phyloP scores from a whole-genome alignment of 2,329 filamentous ascomycete species.

The Penicillium sp. region DNA sequence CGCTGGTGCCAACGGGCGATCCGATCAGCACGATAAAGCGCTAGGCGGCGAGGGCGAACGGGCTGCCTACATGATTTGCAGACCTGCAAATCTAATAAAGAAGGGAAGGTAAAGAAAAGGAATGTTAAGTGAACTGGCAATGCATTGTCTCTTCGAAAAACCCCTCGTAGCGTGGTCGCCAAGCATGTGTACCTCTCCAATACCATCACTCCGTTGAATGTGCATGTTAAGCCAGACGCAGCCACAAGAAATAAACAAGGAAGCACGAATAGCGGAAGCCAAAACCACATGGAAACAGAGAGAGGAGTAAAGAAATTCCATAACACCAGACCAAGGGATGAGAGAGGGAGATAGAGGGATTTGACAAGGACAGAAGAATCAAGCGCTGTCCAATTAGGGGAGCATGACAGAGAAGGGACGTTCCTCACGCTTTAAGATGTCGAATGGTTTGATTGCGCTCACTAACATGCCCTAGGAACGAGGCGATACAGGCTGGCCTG shows the following conservation, averaged over 20 bases:
- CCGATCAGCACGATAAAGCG: slow-evolving; percentile 14
- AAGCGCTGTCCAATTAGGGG: slow-evolving; percentile 31
- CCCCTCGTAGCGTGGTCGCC: slow-evolving; percentile 11
- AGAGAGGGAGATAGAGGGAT: slow-evolving; percentile 18
- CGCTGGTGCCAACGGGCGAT: slow-evolving; percentile 27
- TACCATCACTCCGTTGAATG: slow-evolving; percentile 30
- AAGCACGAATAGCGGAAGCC: slow-evolving; percentile 10
- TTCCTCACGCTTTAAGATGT: slow-evolving; percentile 28
- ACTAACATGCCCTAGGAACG: slow-evolving; percentile 33
- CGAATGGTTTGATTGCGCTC: slow-evolving; percentile 32
- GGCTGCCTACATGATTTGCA: neutral
- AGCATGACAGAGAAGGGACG: slow-evolving; percentile 23
- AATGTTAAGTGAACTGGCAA: slow-evolving; percentile 11
- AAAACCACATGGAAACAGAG: slow-evolving; percentile 9
- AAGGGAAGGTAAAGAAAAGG: neutral
- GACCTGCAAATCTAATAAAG: neutral
- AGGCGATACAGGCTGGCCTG: slow-evolving; percentile 28
- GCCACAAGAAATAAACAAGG: slow-evolving; percentile 10
- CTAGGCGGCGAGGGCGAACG: neutral
- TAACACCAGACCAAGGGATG: slow-evolving; percentile 23
- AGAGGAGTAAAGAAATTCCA: slow-evolving; percentile 12
- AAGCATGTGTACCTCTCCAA: slow-evolving; percentile 20
- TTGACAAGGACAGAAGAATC: slow-evolving; percentile 61
- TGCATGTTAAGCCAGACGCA: slow-evolving; percentile 7
- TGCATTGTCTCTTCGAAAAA: slow-evolving; percentile 20